These are phyloP conservation scores for Daldinia caldariorum DNA, from an alignment of 495 filamentous ascomycete species.

Conservation along the genomic window DNA sequence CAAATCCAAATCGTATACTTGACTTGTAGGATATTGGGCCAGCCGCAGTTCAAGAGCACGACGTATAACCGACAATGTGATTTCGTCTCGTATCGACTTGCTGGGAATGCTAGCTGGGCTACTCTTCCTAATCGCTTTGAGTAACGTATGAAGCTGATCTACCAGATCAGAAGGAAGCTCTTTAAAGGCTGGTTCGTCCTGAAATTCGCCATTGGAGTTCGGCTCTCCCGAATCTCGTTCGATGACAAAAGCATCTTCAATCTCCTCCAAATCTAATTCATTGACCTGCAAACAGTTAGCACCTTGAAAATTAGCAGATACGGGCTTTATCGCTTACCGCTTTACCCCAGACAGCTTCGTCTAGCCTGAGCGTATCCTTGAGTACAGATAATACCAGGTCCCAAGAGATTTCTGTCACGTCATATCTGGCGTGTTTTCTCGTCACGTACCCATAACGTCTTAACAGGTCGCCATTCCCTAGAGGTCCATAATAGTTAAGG, in stretches of 20 bases:
- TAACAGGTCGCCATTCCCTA: conserved; percentile 83
- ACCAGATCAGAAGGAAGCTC: conserved; percentile 51
- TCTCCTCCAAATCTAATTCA: conserved; percentile 49
- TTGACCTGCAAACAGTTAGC: conserved; percentile 31
- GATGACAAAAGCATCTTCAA: conserved; percentile 57
- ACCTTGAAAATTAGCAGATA: background rate
- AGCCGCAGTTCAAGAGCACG: conserved; percentile 55
- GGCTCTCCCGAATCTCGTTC: conserved; percentile 56
- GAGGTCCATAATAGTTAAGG: conserved; percentile 89
- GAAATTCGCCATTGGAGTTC: conserved; percentile 48
- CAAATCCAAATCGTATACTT: conserved; percentile 69
- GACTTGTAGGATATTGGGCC: conserved; percentile 68
- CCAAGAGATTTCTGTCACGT: conserved; percentile 82
- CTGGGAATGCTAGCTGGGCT: conserved; percentile 51
- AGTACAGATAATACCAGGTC: conserved; percentile 58
- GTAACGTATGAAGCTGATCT: conserved; percentile 51
- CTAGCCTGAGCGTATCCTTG: conserved; percentile 54
- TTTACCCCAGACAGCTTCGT: conserved; percentile 55
- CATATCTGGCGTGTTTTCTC: conserved; percentile 74
- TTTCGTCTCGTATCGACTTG: conserved; percentile 52
- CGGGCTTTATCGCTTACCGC: conserved; percentile 50
- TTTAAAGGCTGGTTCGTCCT: conserved; percentile 44
- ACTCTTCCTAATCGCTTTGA: conserved; percentile 57
- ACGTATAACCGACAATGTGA: conserved; percentile 52
- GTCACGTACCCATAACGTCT: conserved; percentile 92